These are phyloP conservation scores for Solanum sparsipilum DNA, from an alignment of 257 asterid genomes.

Conservation along the genomic window DNA sequence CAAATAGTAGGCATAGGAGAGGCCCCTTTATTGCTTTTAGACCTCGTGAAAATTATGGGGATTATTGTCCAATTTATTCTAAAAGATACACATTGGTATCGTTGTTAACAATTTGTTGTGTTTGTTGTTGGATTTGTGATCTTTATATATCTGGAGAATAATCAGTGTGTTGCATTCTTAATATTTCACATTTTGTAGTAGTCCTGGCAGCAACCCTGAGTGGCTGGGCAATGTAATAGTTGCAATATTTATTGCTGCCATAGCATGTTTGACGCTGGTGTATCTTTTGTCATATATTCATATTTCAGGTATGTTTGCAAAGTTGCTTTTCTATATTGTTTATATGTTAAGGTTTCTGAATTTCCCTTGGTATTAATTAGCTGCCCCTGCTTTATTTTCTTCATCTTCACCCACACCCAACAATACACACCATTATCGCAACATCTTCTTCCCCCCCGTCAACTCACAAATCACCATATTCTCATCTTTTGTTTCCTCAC, in stretches of 20 bases:
- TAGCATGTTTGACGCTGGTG: slow-evolving; percentile 66
- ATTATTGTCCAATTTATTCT: neutral
- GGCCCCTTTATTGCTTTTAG: neutral
- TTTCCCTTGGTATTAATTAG: neutral
- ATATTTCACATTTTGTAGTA: slow-evolving; percentile 40
- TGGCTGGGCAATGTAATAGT: slow-evolving; percentile 50
- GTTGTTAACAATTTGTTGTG: neutral
- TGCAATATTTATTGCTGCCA: slow-evolving; percentile 56
- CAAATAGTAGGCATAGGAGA: neutral
- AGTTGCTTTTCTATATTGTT: neutral
- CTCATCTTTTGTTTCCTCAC: neutral
- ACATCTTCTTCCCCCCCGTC: neutral
- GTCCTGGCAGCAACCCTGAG: slow-evolving; percentile 77
- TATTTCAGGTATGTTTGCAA: slow-evolving; percentile 56
- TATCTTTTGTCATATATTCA: slow-evolving; percentile 82
- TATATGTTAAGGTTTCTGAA: neutral
- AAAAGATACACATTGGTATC: neutral
- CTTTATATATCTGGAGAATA: neutral
- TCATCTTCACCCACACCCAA: neutral
- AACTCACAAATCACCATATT: neutral
- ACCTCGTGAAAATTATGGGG: neutral
- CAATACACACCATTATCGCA: neutral
- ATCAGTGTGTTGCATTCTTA: neutral
- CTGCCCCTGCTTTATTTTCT: neutral
- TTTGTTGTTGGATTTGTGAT: neutral